Base-by-base conservation (phyloP, 352 stramenopile genomes). In the Phytophthora aleatoria region DNA sequence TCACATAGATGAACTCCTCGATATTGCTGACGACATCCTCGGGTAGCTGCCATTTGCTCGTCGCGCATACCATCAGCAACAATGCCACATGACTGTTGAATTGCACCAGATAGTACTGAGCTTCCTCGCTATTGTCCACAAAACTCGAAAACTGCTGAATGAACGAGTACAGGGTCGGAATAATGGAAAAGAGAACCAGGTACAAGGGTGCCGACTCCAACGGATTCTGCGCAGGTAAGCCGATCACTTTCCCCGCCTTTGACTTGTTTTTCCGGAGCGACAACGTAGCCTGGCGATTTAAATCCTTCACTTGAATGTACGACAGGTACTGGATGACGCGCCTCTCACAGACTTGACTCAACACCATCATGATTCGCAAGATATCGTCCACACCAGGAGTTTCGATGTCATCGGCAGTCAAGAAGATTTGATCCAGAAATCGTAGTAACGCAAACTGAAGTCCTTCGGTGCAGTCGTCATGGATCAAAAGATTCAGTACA, bases 361-460 rank as follows among this genome's bases (percentile, higher is more conserved):
- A 27, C 26, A 54, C 42, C 9, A 52, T 52, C 42, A 90, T 63
- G 28, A 85, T 64, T n/a, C 60, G 59, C 1, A 70, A 7, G 12
- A 89, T 53, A n/a, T 80, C 48, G 8, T 86, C 76, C 1, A 80
- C 63, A 11, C 68, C 70, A 11, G 74, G 76, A 12, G 64, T 61
- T 57, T 87, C 79, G 5, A 77, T 75, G 16, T 89, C 79, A 27
- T 90, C 81, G 0, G 79, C 79, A 9, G 76, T 71, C n/a, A 90
- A 57, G 52, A 74, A 90, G 6, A 85, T 75, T 58, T 90, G 67
- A 31, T 84, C 73, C 49, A 90, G 47, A 50, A 86, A 90, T 3
- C 81, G 73, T n/a, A 90, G 55, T 7, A 87, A 49, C 11, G 79
- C 77, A 20, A 80, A 55, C 38, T 80, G 68, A 62, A 86, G 66